These are phyloP conservation scores for Bauhinia variegata DNA, from an alignment of 306 rosid species.

Conservation along the genomic window DNA sequence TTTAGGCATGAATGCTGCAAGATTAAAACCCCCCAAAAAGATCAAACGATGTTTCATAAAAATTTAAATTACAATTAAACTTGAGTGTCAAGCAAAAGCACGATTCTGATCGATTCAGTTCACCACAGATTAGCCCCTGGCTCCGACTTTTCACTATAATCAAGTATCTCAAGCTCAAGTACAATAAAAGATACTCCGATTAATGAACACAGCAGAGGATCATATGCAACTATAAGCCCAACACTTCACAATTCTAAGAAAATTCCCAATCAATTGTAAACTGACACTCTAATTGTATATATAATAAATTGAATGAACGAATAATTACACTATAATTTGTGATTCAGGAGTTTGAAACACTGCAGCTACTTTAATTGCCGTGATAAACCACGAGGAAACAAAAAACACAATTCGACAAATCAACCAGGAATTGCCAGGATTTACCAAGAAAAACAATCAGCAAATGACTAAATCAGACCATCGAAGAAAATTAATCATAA, in stretches of 20 bases:
- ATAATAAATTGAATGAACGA: neutral
- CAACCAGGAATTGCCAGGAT: too few species aligned
- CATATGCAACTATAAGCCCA: neutral
- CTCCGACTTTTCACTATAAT: neutral
- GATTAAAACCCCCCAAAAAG: conserved; percentile 13
- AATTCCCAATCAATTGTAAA: neutral
- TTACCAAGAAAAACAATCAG: conserved; percentile 2
- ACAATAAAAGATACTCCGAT: conserved; percentile 1
- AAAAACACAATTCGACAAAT: too few species aligned
- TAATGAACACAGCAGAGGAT: conserved; percentile 4
- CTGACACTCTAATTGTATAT: neutral
- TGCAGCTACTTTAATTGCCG: neutral
- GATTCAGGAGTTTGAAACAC: neutral
- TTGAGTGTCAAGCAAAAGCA: conserved; percentile 6
- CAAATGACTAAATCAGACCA: neutral
- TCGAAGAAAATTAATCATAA: neutral
- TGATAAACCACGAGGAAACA: neutral
- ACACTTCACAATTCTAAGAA: neutral
- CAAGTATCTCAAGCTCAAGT: neutral
- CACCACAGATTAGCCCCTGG: neutral
- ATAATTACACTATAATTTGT: neutral
- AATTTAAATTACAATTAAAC: neutral
- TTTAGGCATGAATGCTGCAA: conserved; percentile 91
- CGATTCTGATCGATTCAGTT: neutral
- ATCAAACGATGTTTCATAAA: conserved; percentile 27